Evolutionary conservation across 306 rosid genomes (phyloP).

Genomic region (Gleditsia sinensis): DNA sequence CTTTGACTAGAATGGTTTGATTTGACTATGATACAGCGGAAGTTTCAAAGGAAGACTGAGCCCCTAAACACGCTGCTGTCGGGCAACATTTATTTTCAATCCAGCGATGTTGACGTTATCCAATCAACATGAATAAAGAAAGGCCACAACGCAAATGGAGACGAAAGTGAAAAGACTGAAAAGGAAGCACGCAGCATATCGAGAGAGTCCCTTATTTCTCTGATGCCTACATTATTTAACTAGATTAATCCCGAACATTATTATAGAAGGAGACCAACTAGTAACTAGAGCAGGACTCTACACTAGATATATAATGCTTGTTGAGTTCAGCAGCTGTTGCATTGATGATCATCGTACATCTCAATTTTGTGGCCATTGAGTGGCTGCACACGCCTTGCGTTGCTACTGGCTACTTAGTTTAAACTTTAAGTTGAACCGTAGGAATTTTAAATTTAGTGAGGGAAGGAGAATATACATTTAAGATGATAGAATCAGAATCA

Average conservation of each 20-base stretch:
- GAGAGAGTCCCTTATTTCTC: not conserved
- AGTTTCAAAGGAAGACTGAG: not conserved
- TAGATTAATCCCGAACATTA: too few relatives aligned
- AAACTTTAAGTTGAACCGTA: too few relatives aligned
- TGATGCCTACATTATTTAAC: not conserved
- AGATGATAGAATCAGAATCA: slow-evolving; percentile 36
- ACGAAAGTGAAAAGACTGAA: not conserved
- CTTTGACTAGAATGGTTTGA: not conserved
- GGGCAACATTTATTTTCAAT: not conserved
- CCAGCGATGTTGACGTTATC: not conserved
- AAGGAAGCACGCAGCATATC: not conserved
- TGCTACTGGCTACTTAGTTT: too few relatives aligned
- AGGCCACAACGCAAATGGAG: not conserved
- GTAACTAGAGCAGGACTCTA: not conserved
- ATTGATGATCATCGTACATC: not conserved
- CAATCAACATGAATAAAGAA: not conserved
- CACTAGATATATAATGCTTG: not conserved
- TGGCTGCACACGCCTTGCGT: slow-evolving; percentile 57
- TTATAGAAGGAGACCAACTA: not conserved
- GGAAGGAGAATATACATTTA: too few relatives aligned
- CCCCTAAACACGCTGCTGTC: slow-evolving; percentile 3
- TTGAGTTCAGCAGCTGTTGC: not conserved
- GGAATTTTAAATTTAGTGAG: too few relatives aligned
- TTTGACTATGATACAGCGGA: not conserved
- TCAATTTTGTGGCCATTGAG: slow-evolving; percentile 47